Percentiles rank a stretch among this genome's conserved stretches.
These are phyloP conservation scores for Tolypocladium tropicale DNA, from an alignment of 2,329 filamentous ascomycete genomes.

Conservation along the genomic window DNA sequence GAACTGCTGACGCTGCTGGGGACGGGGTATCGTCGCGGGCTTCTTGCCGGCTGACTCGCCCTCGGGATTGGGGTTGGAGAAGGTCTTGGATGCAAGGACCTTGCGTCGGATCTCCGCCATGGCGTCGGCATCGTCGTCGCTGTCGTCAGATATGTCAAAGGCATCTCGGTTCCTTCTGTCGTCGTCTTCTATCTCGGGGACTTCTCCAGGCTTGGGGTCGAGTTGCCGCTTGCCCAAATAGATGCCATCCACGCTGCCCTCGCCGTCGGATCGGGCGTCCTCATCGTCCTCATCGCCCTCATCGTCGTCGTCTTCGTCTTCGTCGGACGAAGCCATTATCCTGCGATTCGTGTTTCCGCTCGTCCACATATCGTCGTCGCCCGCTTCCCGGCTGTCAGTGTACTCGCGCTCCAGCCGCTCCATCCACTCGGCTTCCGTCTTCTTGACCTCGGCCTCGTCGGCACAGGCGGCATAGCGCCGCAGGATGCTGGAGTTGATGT, in stretches of 20 bases:
- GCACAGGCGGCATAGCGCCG: constrained; percentile 77
- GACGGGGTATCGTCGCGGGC: constrained; percentile 52
- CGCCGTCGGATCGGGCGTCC: constrained; percentile 24
- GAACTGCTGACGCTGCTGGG: constrained; percentile 32
- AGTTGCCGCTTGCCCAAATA: constrained; percentile 46
- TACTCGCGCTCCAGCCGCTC: constrained; percentile 85
- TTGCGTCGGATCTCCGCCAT: constrained; percentile 89
- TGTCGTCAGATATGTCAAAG: constrained; percentile 68
- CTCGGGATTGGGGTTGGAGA: constrained; percentile 45
- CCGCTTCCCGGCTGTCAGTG: constrained; percentile 61
- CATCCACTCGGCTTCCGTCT: constrained; percentile 79
- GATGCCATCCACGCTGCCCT: constrained; percentile 44
- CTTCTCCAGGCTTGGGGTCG: constrained; percentile 6
- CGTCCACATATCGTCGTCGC: constrained; percentile 74
- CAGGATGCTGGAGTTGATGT: constrained; percentile 78
- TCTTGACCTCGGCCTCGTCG: constrained; percentile 74
- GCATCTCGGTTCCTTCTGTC: constrained; percentile 46
- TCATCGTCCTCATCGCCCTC: constrained; percentile 37
- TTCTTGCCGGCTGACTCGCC: constrained; percentile 26
- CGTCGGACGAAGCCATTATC: constrained; percentile 35
- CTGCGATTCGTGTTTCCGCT: constrained; percentile 76
- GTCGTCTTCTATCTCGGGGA: constrained; percentile 7
- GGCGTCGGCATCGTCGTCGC: constrained; percentile 63
- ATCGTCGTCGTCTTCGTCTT: constrained; percentile 38
- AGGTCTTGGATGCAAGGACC: constrained; percentile 86